phyloP scores from a whole-genome alignment of 257 asterid genomes.

The Jacaranda mimosifolia region DNA sequence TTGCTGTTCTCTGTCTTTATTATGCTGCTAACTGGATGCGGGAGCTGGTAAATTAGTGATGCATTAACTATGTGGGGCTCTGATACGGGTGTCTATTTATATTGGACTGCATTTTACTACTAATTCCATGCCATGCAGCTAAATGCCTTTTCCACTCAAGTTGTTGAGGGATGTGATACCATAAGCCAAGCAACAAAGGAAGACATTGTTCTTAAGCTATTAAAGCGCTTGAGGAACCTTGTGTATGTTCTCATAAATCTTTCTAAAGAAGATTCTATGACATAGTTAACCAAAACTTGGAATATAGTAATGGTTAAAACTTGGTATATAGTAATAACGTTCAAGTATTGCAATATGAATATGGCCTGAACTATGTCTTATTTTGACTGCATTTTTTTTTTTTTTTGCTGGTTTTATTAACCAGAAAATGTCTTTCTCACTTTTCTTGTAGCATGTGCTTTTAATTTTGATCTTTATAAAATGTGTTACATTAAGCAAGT shows the following conservation, averaged over 20 bases:
- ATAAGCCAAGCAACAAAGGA: slow-evolving; percentile 76
- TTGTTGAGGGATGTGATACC: slow-evolving; percentile 56
- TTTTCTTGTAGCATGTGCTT: background rate
- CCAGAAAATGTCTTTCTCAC: background rate
- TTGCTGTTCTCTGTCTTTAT: slow-evolving; percentile 69
- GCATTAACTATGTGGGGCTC: slow-evolving; percentile 23
- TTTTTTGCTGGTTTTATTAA: background rate
- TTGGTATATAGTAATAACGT: background rate
- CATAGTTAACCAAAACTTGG: slow-evolving; percentile 10
- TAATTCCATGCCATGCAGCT: slow-evolving; percentile 57
- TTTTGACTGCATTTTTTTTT: background rate
- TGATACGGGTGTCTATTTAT: slow-evolving; percentile 17
- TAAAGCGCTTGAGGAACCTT: slow-evolving; percentile 82
- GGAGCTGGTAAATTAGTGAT: slow-evolving; percentile 68
- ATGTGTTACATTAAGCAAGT: background rate
- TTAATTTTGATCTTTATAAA: background rate
- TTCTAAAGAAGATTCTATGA: background rate
- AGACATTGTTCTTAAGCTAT: slow-evolving; percentile 67
- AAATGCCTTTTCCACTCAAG: slow-evolving; percentile 81
- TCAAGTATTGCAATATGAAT: background rate
- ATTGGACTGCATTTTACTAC: slow-evolving; percentile 11
- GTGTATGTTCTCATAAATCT: slow-evolving; percentile 63
- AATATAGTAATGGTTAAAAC: background rate
- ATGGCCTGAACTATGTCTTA: background rate
- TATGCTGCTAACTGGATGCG: slow-evolving; percentile 91